Evolutionary conservation across 2,329 filamentous ascomycete genomes (phyloP).

Genomic region (Diplodia scrobiculata): DNA sequence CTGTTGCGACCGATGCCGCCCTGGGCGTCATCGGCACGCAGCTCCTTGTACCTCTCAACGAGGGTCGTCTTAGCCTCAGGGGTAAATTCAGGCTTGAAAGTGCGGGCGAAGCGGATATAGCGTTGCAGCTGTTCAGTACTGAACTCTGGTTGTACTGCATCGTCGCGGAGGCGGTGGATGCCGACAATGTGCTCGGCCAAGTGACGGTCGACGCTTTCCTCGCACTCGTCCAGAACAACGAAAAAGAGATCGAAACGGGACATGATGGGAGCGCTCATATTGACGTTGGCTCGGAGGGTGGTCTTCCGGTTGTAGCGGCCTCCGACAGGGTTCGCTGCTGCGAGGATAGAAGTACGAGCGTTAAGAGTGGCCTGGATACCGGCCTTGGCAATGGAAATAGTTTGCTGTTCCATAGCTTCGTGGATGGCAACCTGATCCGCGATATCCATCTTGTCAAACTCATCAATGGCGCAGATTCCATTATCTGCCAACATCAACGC

Average conservation of each 20-base stretch:
- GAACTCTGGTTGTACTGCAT: conserved; percentile 88
- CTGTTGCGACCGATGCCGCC: conserved; percentile 92
- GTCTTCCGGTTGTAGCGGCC: conserved; percentile 97
- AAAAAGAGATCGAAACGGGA: conserved; percentile 99
- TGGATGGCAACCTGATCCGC: conserved; percentile 97
- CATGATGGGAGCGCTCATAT: conserved; percentile 99
- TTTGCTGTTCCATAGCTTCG: conserved; percentile 99
- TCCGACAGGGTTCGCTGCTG: conserved; percentile 92
- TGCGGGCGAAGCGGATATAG: conserved; percentile 94
- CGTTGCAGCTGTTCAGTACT: conserved; percentile 94
- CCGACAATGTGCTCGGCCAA: conserved; percentile 92
- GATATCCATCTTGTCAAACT: conserved; percentile 99
- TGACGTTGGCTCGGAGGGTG: conserved; percentile 90
- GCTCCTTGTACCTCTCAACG: conserved; percentile 92
- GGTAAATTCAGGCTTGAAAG: conserved; percentile 91
- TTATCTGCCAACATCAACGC: conserved; percentile 97
- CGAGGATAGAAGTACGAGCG: conserved; percentile 90
- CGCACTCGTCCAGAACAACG: conserved; percentile 94
- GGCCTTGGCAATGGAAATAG: conserved; percentile 97
- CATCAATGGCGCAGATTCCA: conserved; percentile 96
- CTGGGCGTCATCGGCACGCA: conserved; percentile 88
- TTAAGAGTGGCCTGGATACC: conserved; percentile 98
- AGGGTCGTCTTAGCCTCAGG: conserved; percentile 81
- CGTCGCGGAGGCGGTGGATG: conserved; percentile 89
- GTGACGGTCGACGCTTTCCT: conserved; percentile 85